Evolutionary conservation across 164 flowering plant genomes (phyloP).

Genomic region (Liriodendron chinense): DNA sequence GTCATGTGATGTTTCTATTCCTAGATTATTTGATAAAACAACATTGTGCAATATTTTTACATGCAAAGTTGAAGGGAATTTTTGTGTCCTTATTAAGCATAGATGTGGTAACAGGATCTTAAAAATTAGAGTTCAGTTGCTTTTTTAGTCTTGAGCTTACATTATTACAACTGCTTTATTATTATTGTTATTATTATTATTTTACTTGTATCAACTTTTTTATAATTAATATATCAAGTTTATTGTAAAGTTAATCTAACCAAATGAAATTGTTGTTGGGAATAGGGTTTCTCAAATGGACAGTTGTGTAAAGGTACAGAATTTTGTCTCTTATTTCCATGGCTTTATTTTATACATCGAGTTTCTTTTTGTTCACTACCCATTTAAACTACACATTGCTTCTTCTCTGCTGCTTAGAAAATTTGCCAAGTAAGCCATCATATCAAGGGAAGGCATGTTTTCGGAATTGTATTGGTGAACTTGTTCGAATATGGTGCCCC

Average conservation of each 20-base stretch:
- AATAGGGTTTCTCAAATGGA: slow-evolving; percentile 38
- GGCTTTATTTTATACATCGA: not conserved
- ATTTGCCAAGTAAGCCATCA: slow-evolving; percentile 12
- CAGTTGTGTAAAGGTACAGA: slow-evolving; percentile 32
- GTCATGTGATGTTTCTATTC: no score
- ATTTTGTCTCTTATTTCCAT: not conserved
- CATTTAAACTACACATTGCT: not conserved
- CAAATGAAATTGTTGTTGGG: slow-evolving; percentile 10
- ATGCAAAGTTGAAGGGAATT: no score
- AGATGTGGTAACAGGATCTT: no score
- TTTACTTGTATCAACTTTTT: not conserved
- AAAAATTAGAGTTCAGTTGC: no score
- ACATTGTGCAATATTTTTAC: no score
- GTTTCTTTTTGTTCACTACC: not conserved
- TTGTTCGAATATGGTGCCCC: slow-evolving; percentile 37
- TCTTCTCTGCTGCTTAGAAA: slow-evolving; percentile 22
- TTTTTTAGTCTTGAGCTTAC: no score
- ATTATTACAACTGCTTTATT: no score
- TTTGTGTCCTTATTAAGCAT: no score
- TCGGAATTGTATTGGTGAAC: slow-evolving; percentile 50
- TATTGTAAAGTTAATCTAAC: slow-evolving; percentile 13
- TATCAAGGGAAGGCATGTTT: slow-evolving; percentile 14
- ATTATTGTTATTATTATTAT: no score
- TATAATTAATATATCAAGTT: not conserved
- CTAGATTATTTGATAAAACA: no score